Conservation (phyloP, 768 basidiomycete species). For the Tulasnella sp. region DNA sequence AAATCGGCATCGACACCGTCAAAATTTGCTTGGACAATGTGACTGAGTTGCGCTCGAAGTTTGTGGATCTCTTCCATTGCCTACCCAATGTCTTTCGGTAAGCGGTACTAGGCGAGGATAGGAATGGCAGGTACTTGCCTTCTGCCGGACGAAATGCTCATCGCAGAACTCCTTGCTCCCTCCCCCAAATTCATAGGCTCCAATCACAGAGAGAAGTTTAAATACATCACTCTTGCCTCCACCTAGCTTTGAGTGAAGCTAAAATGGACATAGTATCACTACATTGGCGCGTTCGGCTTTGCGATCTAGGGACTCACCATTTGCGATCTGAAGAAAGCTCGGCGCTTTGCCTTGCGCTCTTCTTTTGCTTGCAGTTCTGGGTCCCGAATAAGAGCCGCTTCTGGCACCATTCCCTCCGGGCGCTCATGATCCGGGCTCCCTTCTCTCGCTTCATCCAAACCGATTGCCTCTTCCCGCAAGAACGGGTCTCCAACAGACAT, state of each 20-base stretch:
- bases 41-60: constrained; percentile 79
- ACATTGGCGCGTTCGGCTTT: background rate
- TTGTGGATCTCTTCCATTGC: constrained; percentile 99
- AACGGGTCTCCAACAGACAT: constrained; percentile 96
- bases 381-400: constrained; percentile 45
- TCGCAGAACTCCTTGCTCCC: constrained; percentile 75
- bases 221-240: constrained; percentile 79
- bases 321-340: constrained; percentile 78
- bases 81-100: constrained; percentile 40
- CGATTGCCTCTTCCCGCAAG: constrained; percentile 64
- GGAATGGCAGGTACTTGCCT: constrained; percentile 51
- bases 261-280: background rate
- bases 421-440: constrained; percentile 48
- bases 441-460: constrained; percentile 32
- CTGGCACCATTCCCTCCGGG: constrained; percentile 41
- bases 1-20: constrained; percentile 59
- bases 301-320: constrained; percentile 47
- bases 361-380: constrained; percentile 54
- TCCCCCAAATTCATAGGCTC: constrained; percentile 91
- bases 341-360: constrained; percentile 54
- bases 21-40: constrained; percentile 78
- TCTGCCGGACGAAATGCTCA: constrained; percentile 84
- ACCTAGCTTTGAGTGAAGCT: constrained; percentile 80
- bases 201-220: constrained; percentile 85
- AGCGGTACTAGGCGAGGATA: constrained; percentile 11